Evolutionary conservation across 768 basidiomycete genomes (phyloP).

Genomic region (Leucocoprinus birnbaumii): DNA sequence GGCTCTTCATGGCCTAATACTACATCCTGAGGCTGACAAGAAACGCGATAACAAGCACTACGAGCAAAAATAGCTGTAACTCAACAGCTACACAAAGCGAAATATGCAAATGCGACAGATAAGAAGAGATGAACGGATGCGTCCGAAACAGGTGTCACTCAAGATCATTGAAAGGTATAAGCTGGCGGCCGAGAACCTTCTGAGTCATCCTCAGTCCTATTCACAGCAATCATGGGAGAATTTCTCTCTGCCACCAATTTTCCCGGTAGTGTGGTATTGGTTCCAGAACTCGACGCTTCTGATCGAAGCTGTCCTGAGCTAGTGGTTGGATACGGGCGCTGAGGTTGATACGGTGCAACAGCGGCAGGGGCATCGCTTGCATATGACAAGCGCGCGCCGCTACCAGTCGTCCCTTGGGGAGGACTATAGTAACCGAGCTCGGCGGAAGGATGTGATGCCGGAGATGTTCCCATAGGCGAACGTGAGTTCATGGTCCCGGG

Average conservation of each 20-base stretch:
- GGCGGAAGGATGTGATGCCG: background rate
- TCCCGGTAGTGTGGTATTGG: background rate
- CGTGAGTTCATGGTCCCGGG: background rate
- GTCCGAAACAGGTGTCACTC: too few species aligned
- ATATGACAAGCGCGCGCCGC: background rate
- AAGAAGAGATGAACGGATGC: too few species aligned
- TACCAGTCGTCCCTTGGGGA: background rate
- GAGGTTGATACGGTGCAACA: background rate
- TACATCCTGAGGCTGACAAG: too few species aligned
- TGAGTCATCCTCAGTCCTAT: background rate
- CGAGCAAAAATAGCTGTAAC: too few species aligned
- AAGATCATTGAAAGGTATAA: background rate
- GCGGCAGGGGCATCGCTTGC: background rate
- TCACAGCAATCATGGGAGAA: background rate
- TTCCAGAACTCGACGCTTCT: background rate
- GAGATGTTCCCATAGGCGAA: background rate
- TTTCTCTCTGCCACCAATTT: background rate
- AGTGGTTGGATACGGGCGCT: background rate
- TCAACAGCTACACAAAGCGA: too few species aligned
- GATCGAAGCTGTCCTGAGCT: background rate
- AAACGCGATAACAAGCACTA: too few species aligned
- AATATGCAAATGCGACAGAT: too few species aligned
- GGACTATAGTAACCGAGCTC: constrained; percentile 1
- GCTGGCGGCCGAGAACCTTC: constrained; percentile 3
- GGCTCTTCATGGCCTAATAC: too few species aligned